Base-by-base conservation (phyloP, 164 flowering plant species). In the Liquidambar formosana region DNA sequence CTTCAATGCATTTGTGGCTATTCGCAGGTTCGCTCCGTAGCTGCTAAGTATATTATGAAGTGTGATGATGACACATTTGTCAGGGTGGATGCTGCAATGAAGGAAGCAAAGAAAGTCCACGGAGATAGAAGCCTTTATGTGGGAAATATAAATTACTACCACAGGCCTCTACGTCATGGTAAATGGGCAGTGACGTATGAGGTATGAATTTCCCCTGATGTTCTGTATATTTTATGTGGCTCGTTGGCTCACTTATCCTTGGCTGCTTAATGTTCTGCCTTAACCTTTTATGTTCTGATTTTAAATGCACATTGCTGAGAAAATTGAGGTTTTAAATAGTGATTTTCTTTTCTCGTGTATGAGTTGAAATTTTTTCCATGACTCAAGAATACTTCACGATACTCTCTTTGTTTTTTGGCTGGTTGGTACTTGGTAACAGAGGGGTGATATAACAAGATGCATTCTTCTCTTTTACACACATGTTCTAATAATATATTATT, bases 181-280 rank as follows among this genome's bases (percentile, higher is more conserved):
- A 89, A 89, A 84, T 89, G 93, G 89, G 89, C 93, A 44, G 93
- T 89, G 61, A 85, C 91, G 52, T 84, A 81, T 73, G 87, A 89
- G 93, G 93, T 88, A 82, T 45, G 46, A 26, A 25, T 61, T 60
- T 48, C 70, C 15, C 18, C 52, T 45, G 4, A 15, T 63, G 59
- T 62, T 71, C 33, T 64, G 11, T 23, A 63, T 44, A 12, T 46
- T 18, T 25, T 49, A 28, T 33, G 19, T 26, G 43, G 27, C 21
- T 21, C 25, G 44, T 21, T 64, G 43, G 19, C 27, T 57, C 46
- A n/a, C 12, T 38, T 60, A 23, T 22, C 44, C 26, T 59, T 18
- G 23, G 28, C 21, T n/a, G 33, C 45, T 60, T 44, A 1, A 16
- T 28, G 10, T 21, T 22, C 19, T 18, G 25, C 45, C 10, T 59